Conservation (phyloP, 1,284 basidiomycete species). For the Bondarzewia mesenterica region DNA sequence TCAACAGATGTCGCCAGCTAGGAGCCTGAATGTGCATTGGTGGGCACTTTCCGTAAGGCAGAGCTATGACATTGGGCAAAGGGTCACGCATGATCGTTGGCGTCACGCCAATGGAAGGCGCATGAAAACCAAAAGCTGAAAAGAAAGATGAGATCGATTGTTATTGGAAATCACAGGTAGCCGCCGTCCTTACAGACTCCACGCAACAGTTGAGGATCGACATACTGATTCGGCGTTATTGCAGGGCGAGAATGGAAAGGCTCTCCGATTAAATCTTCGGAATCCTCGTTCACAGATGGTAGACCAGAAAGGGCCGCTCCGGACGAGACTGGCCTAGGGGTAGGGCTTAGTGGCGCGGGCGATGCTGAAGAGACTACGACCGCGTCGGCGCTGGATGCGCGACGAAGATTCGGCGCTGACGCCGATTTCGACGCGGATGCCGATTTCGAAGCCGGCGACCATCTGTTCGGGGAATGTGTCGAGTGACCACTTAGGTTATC, state of each 20-base stretch:
- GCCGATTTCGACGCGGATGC: too few relatives aligned
- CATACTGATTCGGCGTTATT: slow-evolving; percentile 42
- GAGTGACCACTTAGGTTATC: background rate
- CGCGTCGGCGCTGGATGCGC: slow-evolving; percentile 1
- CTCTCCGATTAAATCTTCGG: slow-evolving; percentile 6
- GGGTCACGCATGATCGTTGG: slow-evolving; percentile 37
- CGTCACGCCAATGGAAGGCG: slow-evolving; percentile 45
- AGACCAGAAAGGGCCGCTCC: slow-evolving; percentile 5
- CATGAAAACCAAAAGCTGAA: slow-evolving; percentile 55
- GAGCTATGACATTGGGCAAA: slow-evolving; percentile 62
- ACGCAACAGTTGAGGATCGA: slow-evolving; percentile 50
- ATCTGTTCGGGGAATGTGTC: background rate
- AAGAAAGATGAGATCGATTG: background rate
- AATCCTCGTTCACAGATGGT: slow-evolving; percentile 4
- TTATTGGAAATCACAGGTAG: slow-evolving; percentile 2
- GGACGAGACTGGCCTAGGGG: slow-evolving; percentile 4
- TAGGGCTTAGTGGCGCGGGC: background rate
- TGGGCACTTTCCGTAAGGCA: slow-evolving; percentile 59
- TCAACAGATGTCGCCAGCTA: slow-evolving; percentile 63
- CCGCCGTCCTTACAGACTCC: slow-evolving; percentile 45
- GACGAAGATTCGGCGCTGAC: background rate
- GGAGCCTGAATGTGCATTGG: slow-evolving; percentile 65
- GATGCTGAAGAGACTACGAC: too few relatives aligned
- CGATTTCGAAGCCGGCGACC: too few relatives aligned
- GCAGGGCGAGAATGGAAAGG: background rate